Percentiles rank a stretch among this genome's conserved stretches.
Conservation (phyloP, 2,329 filamentous ascomycete species). For the Hypoxylon sp. region DNA sequence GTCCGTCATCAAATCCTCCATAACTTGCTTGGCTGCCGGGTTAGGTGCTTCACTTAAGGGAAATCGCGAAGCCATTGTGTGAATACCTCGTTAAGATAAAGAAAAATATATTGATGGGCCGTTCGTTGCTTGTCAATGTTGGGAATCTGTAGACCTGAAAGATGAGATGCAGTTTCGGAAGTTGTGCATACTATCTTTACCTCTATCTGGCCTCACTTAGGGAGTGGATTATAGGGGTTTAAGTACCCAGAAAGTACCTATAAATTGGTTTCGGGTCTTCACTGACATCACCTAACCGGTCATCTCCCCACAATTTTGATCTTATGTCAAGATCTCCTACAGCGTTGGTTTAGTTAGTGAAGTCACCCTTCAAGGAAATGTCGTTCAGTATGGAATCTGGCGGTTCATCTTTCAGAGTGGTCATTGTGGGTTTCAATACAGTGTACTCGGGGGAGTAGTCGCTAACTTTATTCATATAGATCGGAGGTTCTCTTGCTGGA, state of each 20-base stretch:
- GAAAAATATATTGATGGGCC: background rate
- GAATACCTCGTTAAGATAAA: background rate
- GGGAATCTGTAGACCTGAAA: background rate
- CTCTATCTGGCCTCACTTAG: background rate
- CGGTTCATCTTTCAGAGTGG: background rate
- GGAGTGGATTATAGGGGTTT: background rate
- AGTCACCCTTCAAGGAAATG: background rate
- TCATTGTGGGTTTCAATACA: background rate
- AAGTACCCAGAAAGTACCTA: background rate
- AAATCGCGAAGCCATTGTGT: background rate
- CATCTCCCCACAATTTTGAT: no score
- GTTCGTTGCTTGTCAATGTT: no score
- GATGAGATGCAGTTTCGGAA: background rate
- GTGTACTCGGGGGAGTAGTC: background rate
- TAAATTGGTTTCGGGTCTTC: background rate
- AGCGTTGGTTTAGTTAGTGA: background rate
- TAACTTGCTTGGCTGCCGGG: background rate
- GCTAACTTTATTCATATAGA: slow-evolving; percentile 10
- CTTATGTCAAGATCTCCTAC: background rate
- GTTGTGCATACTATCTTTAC: background rate
- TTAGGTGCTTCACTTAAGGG: slow-evolving; percentile 1
- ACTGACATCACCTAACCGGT: no score
- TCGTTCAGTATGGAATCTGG: background rate
- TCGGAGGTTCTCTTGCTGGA: slow-evolving; percentile 37
- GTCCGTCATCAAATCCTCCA: background rate